Base-by-base conservation (phyloP, 129 eudicot species). In the Dittrichia graveolens region DNA sequence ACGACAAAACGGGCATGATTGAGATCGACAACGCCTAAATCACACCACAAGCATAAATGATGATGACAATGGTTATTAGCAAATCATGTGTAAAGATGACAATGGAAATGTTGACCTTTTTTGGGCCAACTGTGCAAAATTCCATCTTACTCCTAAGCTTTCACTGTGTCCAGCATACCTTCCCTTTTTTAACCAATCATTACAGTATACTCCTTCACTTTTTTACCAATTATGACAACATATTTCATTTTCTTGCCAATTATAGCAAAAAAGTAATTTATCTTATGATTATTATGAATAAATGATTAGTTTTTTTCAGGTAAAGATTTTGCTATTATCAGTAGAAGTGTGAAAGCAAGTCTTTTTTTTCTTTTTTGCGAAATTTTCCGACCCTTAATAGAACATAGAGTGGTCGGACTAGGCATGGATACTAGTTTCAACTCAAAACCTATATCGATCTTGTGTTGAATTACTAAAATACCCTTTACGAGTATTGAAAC, bases 1-100 rank as follows among this genome's bases (percentile, higher is more conserved):
- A 50, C 94, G 91, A 50, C 96, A 87, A 53, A 87, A 90, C 4
- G 94, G 93, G 57, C 96, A 87, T 48, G 96, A 87, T 39, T 87
- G 91, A 63, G 94, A 90, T 57, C 89, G 88, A 57, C 84, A 72
- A 7, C 81, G 85, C 96, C 96, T 90, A 66, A 52, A 69, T 37
- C 45, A 49, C 68, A 50, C 45, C 61, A 58, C 68, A 66, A 57
- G 4, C 34, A 38, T 60, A 31, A 15, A 56, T 43, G 60, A 71
- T 63, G 16, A 16, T 47, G 4, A 34, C 13, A 2, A 45, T 39
- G 74, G 52, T 39, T 12, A 52, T n/a, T n/a, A 52, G 38, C 5
- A 66, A 47, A 66, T 24, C 57, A 47, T 38, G 7, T 14, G 60
- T 47, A n/a, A n/a, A n/a, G n/a, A n/a, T n/a, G n/a, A n/a, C n/a